These are phyloP conservation scores for Ambrosia trifida DNA, from an alignment of 129 eudicot species.

Conservation along the genomic window DNA sequence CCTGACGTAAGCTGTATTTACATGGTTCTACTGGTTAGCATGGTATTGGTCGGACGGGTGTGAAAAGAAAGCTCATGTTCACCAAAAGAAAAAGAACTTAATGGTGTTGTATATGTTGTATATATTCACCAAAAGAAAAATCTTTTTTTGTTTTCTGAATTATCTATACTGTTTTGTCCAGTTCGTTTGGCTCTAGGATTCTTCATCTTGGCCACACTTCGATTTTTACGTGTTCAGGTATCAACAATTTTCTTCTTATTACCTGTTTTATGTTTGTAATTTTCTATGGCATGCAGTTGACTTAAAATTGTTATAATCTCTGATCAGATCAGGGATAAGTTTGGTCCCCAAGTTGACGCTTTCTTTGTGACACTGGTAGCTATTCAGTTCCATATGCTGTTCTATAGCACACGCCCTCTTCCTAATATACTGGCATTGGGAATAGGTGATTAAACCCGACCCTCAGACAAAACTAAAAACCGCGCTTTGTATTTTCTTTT, in stretches of 20 bases:
- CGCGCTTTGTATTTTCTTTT: conserved; percentile 1
- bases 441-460: conserved; percentile 56
- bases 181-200: conserved; percentile 89
- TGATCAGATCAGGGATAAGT: conserved; percentile 77
- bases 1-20: neutral
- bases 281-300: conserved; percentile 7
- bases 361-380: conserved; percentile 82
- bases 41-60: neutral
- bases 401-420: conserved; percentile 97
- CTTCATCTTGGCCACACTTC: conserved; percentile 67
- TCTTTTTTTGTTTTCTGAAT: neutral
- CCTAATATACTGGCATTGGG: conserved; percentile 95
- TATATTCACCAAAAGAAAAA: neutral
- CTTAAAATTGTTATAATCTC: conserved; percentile 12
- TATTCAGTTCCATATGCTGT: conserved; percentile 85
- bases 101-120: neutral
- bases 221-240: conserved; percentile 91
- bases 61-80: neutral
- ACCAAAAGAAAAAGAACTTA: neutral
- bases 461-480: too few species aligned
- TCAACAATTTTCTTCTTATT: conserved; percentile 1
- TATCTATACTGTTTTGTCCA: conserved; percentile 31
- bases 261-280: neutral
- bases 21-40: neutral
- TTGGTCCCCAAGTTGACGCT: conserved; percentile 87